phyloP scores from a whole-genome alignment of 345 rosid species.

The Ceriops tagal region DNA sequence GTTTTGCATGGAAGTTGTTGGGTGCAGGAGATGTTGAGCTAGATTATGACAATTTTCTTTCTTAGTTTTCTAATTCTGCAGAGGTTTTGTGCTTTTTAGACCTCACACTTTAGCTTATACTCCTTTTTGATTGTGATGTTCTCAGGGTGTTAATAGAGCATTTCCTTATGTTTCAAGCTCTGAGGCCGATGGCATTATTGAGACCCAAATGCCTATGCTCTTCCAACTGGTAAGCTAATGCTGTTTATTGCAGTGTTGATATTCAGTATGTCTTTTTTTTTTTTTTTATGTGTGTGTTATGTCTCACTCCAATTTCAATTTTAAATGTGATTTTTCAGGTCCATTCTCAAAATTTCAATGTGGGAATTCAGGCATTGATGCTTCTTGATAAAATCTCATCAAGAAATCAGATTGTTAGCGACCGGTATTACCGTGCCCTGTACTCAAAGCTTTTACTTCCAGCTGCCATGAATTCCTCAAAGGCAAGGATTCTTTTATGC shows the following conservation, averaged over 20 bases:
- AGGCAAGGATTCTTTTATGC: slow-evolving; percentile 46
- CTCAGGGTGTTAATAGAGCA: slow-evolving; percentile 94
- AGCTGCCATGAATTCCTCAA: slow-evolving; percentile 86
- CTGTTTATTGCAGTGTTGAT: background rate
- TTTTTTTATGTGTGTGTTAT: background rate
- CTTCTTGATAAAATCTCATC: slow-evolving; percentile 97
- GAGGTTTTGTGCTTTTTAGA: slow-evolving; percentile 2
- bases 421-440: slow-evolving; percentile 87
- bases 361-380: slow-evolving; percentile 90
- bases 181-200: slow-evolving; percentile 87
- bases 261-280: slow-evolving; percentile 1
- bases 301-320: slow-evolving; percentile 4
- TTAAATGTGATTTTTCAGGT: slow-evolving; percentile 49
- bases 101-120: slow-evolving; percentile 4
- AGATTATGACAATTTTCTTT: background rate
- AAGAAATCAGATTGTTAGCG: slow-evolving; percentile 91
- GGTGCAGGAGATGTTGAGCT: too few species aligned
- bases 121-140: slow-evolving; percentile 16
- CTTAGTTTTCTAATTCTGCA: background rate
- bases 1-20: background rate
- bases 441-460: slow-evolving; percentile 92
- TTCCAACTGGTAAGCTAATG: slow-evolving; percentile 63
- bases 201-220: slow-evolving; percentile 82
- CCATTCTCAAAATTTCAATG: slow-evolving; percentile 87
- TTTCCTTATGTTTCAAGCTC: slow-evolving; percentile 86